phyloP scores from a whole-genome alignment of 129 eudicot species.

The Dittrichia graveolens region DNA sequence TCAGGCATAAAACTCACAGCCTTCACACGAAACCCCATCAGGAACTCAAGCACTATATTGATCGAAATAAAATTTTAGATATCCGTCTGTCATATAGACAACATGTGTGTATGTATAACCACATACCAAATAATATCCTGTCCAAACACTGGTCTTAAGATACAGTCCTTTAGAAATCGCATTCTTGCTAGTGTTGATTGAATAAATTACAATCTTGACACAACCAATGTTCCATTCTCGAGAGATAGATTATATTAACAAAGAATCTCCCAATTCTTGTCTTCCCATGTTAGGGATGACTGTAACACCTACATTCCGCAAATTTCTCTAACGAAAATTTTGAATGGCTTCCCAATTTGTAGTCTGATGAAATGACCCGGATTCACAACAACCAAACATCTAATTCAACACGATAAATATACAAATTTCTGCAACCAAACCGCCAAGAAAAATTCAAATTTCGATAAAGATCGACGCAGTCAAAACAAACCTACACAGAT shows the following conservation, averaged over 20 bases:
- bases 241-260: neutral
- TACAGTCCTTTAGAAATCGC: too few species aligned
- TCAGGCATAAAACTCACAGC: conserved; percentile 9
- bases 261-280: neutral
- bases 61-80: too few species aligned
- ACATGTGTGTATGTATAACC: neutral
- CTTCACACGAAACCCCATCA: neutral
- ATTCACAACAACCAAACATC: neutral
- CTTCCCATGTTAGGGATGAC: neutral
- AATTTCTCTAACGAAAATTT: neutral
- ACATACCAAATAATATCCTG: neutral
- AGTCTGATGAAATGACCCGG: neutral
- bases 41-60: neutral
- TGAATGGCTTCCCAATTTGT: neutral
- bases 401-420: conserved; percentile 4
- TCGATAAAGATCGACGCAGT: conserved; percentile 17
- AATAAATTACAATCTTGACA: neutral
- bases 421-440: conserved; percentile 20
- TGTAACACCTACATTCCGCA: neutral
- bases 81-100: neutral
- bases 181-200: neutral
- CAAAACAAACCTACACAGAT: neutral
- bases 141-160: neutral
- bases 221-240: conserved; percentile 19
- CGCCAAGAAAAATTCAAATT: conserved; percentile 28